These are phyloP conservation scores for Apostasia shenzhenica DNA, from an alignment of 106 monocot genomes.

Conservation along the genomic window DNA sequence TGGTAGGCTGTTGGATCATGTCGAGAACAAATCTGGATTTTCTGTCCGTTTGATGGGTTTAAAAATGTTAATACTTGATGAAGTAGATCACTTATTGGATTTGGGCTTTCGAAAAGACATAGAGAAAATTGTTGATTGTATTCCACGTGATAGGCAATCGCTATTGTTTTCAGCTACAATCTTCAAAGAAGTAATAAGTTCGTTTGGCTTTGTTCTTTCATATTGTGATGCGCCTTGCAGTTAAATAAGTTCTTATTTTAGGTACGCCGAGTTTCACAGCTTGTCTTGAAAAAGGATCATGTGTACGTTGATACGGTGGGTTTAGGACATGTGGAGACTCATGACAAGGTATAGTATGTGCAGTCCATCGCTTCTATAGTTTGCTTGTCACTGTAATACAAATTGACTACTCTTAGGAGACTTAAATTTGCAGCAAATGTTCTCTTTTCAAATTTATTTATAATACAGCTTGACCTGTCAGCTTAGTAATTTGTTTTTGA, in stretches of 20 bases:
- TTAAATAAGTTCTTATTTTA: conserved; percentile 20
- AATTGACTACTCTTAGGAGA: too few species aligned
- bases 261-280: conserved; percentile 89
- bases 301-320: conserved; percentile 81
- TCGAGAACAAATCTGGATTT: conserved; percentile 89
- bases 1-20: conserved; percentile 92
- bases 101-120: conserved; percentile 95
- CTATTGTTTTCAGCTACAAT: conserved; percentile 87
- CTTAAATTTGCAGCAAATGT: too few species aligned
- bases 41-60: conserved; percentile 87
- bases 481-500: too few species aligned
- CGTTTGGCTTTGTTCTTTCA: neutral
- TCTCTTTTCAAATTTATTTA: too few species aligned
- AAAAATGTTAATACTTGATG: conserved; percentile 86
- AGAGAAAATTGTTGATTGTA: conserved; percentile 89
- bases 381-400: neutral
- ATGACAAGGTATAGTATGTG: conserved; percentile 49
- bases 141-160: conserved; percentile 87
- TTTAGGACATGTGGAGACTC: conserved; percentile 58
- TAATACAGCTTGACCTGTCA: too few species aligned
- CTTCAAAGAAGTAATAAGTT: conserved; percentile 64
- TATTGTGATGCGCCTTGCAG: neutral
- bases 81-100: conserved; percentile 89
- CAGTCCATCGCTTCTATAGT: neutral
- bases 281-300: conserved; percentile 86